Conservation (phyloP, 257 asterid genomes). For the Vinca minor region DNA sequence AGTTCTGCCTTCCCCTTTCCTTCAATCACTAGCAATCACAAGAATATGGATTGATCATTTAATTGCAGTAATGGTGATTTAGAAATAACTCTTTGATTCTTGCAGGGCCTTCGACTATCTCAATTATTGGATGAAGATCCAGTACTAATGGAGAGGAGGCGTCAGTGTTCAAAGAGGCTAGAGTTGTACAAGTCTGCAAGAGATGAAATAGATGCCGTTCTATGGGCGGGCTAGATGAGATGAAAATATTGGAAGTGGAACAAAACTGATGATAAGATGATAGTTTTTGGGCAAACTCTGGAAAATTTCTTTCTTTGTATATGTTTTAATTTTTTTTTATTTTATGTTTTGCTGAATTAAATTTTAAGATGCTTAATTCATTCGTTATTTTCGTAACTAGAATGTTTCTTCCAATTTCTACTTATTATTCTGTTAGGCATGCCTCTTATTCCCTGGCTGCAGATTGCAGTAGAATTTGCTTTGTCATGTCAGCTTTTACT, state of each 20-base stretch:
- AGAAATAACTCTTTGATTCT: background rate
- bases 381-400: too few species aligned
- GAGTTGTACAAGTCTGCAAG: constrained; percentile 36
- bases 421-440: too few species aligned
- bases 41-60: too few species aligned
- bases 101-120: constrained; percentile 25
- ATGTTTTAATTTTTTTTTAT: background rate
- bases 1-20: too few species aligned
- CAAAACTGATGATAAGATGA: background rate
- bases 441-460: too few species aligned
- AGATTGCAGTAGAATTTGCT: too few species aligned
- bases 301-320: background rate
- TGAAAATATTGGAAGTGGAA: background rate
- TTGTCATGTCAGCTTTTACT: too few species aligned
- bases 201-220: constrained; percentile 29
- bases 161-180: constrained; percentile 25
- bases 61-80: background rate
- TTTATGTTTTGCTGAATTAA: background rate
- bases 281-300: background rate
- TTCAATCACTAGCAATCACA: too few species aligned
- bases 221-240: constrained; percentile 25
- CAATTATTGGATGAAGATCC: constrained; percentile 34
- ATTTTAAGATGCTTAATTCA: background rate
- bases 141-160: constrained; percentile 29
- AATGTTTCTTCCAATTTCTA: too few species aligned